phyloP scores from a whole-genome alignment of 1,139 yeast genomes.

The Kluyveromyces sp. region DNA sequence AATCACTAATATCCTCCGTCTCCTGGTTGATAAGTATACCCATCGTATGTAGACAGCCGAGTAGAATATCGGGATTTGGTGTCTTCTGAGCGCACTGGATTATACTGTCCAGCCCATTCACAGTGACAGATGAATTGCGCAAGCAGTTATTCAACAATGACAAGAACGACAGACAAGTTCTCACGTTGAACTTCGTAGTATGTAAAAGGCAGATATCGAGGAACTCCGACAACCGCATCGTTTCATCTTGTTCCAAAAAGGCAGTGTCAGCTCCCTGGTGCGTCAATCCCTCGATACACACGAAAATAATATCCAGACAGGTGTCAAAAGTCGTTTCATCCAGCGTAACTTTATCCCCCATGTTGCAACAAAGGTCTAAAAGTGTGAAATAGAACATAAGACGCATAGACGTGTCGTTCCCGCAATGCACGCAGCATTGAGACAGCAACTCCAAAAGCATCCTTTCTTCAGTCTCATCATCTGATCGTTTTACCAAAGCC shows the following conservation, averaged over 20 bases:
- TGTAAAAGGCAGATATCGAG: constrained; percentile 1
- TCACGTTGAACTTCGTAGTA: background rate
- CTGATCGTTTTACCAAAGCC: background rate
- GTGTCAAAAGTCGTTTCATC: constrained; percentile 37
- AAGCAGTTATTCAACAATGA: constrained; percentile 5
- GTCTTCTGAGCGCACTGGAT: constrained; percentile 4
- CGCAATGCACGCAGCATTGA: constrained; percentile 5
- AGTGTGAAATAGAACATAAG: constrained; percentile 58
- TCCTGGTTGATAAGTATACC: constrained; percentile 1
- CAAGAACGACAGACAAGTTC: constrained; percentile 1
- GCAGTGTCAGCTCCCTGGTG: constrained; percentile 54
- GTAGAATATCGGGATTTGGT: constrained; percentile 2
- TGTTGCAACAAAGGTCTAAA: constrained; percentile 37
- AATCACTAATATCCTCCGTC: background rate
- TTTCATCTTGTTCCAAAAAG: constrained; percentile 39
- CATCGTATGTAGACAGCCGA: constrained; percentile 5
- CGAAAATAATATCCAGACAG: constrained; percentile 47
- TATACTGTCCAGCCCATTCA: background rate
- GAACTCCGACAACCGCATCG: constrained; percentile 6
- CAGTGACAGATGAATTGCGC: constrained; percentile 1
- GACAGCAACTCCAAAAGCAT: constrained; percentile 3
- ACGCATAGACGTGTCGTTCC: constrained; percentile 41
- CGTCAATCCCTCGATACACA: constrained; percentile 48
- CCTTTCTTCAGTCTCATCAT: background rate
- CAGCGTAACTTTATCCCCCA: constrained; percentile 14